phyloP scores from a whole-genome alignment of 768 basidiomycete genomes.

The Naganishia friedmannii region DNA sequence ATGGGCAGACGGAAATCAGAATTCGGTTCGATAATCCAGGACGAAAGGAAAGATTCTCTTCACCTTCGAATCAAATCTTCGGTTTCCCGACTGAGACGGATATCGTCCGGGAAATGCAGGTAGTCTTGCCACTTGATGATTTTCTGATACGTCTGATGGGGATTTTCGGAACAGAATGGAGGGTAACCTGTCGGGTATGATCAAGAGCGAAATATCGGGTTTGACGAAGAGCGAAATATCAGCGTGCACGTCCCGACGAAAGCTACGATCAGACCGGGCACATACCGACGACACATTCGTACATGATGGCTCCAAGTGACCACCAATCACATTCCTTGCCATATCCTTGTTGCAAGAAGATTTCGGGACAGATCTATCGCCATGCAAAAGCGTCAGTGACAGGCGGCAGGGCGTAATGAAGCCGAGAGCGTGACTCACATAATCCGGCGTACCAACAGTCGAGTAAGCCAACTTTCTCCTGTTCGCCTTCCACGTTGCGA shows the following conservation, averaged over 20 bases:
- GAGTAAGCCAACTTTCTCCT: constrained; percentile 94
- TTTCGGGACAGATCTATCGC: constrained; percentile 78
- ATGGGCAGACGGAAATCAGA: neutral
- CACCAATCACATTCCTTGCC: constrained; percentile 99
- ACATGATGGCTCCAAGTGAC: constrained; percentile 98
- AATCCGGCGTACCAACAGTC: constrained; percentile 93
- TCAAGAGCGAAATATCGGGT: neutral
- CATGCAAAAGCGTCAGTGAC: neutral
- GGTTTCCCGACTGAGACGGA: constrained; percentile 83
- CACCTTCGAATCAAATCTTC: constrained; percentile 84
- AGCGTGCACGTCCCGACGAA: neutral
- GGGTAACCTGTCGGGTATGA: constrained; percentile 63
- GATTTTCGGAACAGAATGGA: constrained; percentile 92
- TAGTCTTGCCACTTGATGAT: constrained; percentile 90
- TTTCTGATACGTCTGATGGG: constrained; percentile 96
- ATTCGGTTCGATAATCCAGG: neutral
- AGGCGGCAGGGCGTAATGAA: neutral
- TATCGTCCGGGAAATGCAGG: constrained; percentile 87
- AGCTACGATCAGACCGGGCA: neutral
- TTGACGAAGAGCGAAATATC: neutral
- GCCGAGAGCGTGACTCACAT: constrained; percentile 51
- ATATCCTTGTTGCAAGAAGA: constrained; percentile 95
- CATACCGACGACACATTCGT: constrained; percentile 82
- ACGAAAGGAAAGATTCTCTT: constrained; percentile 34
- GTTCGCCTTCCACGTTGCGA: constrained; percentile 99